Percentiles rank a stretch among this genome's conserved stretches.
These are phyloP conservation scores for Phalaenopsis hybrid DNA, from an alignment of 116 monocot species.

Conservation along the genomic window DNA sequence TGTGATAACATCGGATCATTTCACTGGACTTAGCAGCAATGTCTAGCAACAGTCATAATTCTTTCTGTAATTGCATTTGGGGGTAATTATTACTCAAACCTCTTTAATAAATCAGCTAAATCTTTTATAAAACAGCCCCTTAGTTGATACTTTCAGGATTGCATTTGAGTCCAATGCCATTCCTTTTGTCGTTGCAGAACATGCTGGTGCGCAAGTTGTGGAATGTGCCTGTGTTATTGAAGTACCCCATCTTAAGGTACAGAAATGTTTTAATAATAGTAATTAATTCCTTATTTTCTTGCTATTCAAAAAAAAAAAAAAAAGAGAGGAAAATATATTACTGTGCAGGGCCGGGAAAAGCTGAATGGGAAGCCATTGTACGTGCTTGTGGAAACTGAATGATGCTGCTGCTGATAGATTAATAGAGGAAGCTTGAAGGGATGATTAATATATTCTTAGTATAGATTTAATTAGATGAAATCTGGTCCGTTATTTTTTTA, in stretches of 20 bases:
- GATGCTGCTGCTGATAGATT: slow-evolving; percentile 8
- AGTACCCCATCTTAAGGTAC: slow-evolving; percentile 63
- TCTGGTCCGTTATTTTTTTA: background rate
- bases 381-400: slow-evolving; percentile 52
- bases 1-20: too few relatives aligned
- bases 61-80: background rate
- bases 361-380: slow-evolving; percentile 47
- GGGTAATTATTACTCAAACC: too few relatives aligned
- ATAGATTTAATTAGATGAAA: background rate
- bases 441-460: background rate
- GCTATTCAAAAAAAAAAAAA: too few relatives aligned
- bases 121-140: too few relatives aligned
- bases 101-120: too few relatives aligned
- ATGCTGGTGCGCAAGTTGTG: slow-evolving; percentile 60
- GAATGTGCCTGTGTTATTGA: slow-evolving; percentile 78
- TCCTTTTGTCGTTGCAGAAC: slow-evolving; percentile 35
- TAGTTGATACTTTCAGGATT: too few relatives aligned
- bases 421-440: slow-evolving; percentile 1
- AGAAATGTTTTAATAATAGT: background rate
- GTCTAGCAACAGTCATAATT: background rate
- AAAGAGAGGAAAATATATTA: background rate
- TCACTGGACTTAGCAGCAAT: too few relatives aligned
- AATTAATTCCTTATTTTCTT: too few relatives aligned
- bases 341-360: slow-evolving; percentile 51
- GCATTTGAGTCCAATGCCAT: too few relatives aligned